phyloP scores from a whole-genome alignment of 73 alveolate species.

The Paramecium sonneborni region DNA sequence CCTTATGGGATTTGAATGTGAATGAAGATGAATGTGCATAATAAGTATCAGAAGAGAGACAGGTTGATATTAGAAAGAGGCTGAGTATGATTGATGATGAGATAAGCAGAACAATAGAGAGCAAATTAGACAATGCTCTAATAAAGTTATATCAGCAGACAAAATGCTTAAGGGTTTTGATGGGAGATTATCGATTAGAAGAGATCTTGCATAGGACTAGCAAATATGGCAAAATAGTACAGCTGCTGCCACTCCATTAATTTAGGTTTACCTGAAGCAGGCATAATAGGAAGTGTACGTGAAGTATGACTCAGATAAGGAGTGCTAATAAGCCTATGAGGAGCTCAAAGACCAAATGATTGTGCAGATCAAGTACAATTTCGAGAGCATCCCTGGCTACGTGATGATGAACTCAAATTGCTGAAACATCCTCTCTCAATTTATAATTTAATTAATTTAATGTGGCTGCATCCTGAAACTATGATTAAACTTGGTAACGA shows the following conservation, averaged over 20 bases:
- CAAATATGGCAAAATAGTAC: not conserved
- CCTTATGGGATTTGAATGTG: not conserved
- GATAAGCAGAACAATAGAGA: not conserved
- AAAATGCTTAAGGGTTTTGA: not conserved
- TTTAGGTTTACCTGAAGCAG: not conserved
- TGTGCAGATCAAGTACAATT: conserved; percentile 6
- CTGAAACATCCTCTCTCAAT: conserved; percentile 40
- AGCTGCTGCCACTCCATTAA: not conserved
- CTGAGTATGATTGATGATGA: not conserved
- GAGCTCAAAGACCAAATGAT: not conserved
- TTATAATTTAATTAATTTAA: not conserved
- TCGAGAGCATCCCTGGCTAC: conserved; percentile 44
- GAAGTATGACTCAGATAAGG: conserved; percentile 12
- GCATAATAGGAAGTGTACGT: conserved; percentile 2
- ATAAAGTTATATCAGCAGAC: not conserved
- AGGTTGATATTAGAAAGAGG: not conserved
- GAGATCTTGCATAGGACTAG: not conserved
- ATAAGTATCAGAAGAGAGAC: conserved; percentile 8
- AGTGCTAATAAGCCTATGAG: not conserved
- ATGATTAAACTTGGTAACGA: conserved; percentile 52
- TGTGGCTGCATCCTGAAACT: conserved; percentile 61
- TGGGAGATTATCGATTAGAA: not conserved
- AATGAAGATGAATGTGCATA: not conserved
- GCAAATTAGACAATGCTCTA: not conserved
- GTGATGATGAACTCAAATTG: conserved; percentile 1